Base-by-base conservation (phyloP, 306 rosid species). In the Citrullus amarus region DNA sequence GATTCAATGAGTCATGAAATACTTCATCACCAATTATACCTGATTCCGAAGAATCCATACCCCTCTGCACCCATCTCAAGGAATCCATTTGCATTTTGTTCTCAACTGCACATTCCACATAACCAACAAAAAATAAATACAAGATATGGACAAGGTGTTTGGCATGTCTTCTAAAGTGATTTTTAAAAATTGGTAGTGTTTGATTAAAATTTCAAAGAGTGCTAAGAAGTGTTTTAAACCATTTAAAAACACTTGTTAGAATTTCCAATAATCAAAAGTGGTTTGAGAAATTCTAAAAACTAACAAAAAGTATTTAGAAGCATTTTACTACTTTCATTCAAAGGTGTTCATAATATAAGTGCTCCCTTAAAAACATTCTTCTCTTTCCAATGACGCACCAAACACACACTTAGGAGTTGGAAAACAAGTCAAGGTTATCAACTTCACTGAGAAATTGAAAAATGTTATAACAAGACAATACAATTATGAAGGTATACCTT, bases 51-150 rank as follows among this genome's bases (percentile, higher is more conserved):
- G 80, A 28, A 53, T 32, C 83, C 14, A 10, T 65, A 18, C 25
- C 67, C 43, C 51, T 53, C 30, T 34, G 86, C 63, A 59, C 36
- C 25, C 75, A 79, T 70, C 43, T 75, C 79, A 76, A 80, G 36
- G 54, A 44, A 46, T 28, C 70, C 72, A 66, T 78, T 78, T 79
- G 76, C 56, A 38, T 88, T 78, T 77, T 82, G 30, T 59, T 55
- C 78, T 77, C 86, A 76, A 76, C 89, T 87, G 84, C 84, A 91
- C 32, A 38, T 80, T 75, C 56, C 79, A 41, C 79, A 81, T 16
- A 36, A 79, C 15, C 36, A 39, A 83, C 57, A 61, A 43, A 79
- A 30, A 75, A 75, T 56, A 61, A 79, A 55, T 22, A 43, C 65
- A 79, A 77, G 67, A 70, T 81, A 68, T 16, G 44, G 65, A 84